A percentile compares a stretch with the other conserved stretches of the same genome.
Conservation (phyloP, 163 green algal genomes). For the Volvox carteri region DNA sequence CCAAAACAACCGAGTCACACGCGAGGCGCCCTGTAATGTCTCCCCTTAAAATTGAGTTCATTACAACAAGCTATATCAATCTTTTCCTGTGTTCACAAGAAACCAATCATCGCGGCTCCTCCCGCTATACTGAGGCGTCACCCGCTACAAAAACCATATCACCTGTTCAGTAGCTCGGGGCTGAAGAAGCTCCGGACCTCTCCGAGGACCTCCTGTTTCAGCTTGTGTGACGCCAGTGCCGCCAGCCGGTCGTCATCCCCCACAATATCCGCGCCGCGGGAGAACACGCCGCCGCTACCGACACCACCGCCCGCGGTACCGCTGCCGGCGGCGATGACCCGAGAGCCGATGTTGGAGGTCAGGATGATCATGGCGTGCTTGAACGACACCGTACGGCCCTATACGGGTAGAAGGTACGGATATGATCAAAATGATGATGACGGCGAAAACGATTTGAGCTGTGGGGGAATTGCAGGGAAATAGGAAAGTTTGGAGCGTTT, state of each 20-base stretch:
- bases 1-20: too few relatives aligned
- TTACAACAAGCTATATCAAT: too few relatives aligned
- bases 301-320: constrained; percentile 67
- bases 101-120: neutral
- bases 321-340: constrained; percentile 82
- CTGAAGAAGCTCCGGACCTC: constrained; percentile 78
- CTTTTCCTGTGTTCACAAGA: too few relatives aligned
- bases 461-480: too few relatives aligned
- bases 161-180: constrained; percentile 88
- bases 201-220: constrained; percentile 50
- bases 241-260: neutral
- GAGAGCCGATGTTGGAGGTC: constrained; percentile 93
- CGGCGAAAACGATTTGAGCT: too few relatives aligned
- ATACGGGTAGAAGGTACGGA: too few relatives aligned
- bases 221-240: neutral
- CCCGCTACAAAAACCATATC: too few relatives aligned
- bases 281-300: constrained; percentile 25
- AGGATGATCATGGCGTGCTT: constrained; percentile 95
- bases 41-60: too few relatives aligned
- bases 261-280: neutral
- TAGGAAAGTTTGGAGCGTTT: too few relatives aligned
- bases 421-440: too few relatives aligned
- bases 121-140: too few relatives aligned
- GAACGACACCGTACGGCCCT: constrained; percentile 92
- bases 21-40: too few relatives aligned